Conservation (phyloP, 345 rosid genomes). For the Tarenaya hassleriana region DNA sequence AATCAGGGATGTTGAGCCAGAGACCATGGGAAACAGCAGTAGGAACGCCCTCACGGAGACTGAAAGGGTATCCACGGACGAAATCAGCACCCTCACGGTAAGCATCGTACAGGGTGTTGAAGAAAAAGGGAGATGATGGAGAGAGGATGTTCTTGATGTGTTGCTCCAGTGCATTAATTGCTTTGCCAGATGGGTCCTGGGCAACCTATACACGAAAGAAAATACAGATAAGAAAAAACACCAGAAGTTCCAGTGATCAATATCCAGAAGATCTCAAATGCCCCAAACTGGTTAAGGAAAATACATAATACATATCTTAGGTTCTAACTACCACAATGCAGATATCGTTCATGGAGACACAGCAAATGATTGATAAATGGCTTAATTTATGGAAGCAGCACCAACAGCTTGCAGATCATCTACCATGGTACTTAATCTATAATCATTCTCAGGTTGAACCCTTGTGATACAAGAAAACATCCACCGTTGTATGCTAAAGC, state of each 20-base stretch:
- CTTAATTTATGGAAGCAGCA: no score
- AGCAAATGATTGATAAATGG: no score
- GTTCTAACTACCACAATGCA: no score
- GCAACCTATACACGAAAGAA: conserved; percentile 57
- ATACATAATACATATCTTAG: no score
- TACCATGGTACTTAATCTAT: no score
- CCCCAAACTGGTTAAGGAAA: no score
- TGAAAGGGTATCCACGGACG: conserved; percentile 96
- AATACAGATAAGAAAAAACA: neutral
- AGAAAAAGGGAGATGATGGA: conserved; percentile 90
- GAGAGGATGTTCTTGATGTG: conserved; percentile 83
- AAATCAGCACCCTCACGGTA: conserved; percentile 86
- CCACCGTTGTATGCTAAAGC: no score
- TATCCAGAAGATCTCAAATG: neutral
- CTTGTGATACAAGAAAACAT: no score
- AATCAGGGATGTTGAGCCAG: conserved; percentile 98
- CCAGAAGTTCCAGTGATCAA: neutral
- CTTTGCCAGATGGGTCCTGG: conserved; percentile 74
- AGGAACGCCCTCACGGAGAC: conserved; percentile 87
- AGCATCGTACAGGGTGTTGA: conserved; percentile 95
- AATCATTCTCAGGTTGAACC: no score
- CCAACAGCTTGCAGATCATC: no score
- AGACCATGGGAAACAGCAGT: conserved; percentile 98
- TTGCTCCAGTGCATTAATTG: conserved; percentile 84
- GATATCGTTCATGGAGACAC: no score